phyloP scores from a whole-genome alignment of 2,329 filamentous ascomycete species.

The Aspergillus sp. region DNA sequence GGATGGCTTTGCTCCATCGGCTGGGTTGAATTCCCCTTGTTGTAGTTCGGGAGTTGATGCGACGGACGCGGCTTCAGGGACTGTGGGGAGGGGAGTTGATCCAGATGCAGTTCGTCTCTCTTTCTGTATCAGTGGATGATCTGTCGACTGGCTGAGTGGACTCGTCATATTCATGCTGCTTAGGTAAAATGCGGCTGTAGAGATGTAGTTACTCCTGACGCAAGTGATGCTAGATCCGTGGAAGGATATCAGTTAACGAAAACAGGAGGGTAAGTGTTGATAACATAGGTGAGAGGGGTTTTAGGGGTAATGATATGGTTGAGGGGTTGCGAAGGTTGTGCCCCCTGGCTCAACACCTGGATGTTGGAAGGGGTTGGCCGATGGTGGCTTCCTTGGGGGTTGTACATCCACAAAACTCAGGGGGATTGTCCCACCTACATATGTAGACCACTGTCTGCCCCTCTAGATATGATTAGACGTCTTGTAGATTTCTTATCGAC shows the following conservation, averaged over 20 bases:
- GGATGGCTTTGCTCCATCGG: constrained; percentile 42
- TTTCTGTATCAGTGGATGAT: background rate
- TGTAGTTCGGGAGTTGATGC: background rate
- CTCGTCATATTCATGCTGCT: background rate
- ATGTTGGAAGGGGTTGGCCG: constrained; percentile 3
- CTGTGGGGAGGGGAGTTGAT: background rate
- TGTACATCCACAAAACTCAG: background rate
- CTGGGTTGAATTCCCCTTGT: constrained; percentile 41
- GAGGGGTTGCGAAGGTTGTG: background rate
- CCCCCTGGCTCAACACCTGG: background rate
- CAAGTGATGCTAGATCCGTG: background rate
- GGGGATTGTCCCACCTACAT: background rate
- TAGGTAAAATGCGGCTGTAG: background rate
- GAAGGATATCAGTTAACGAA: background rate
- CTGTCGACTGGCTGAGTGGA: background rate
- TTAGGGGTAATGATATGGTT: background rate
- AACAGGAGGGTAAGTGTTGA: background rate
- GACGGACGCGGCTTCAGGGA: constrained; percentile 6
- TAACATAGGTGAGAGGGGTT: background rate
- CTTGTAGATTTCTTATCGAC: background rate
- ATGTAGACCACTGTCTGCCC: background rate
- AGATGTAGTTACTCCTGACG: background rate
- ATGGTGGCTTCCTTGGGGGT: background rate
- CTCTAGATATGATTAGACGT: background rate
- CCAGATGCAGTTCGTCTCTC: constrained; percentile 1